Base-by-base conservation (phyloP, 768 basidiomycete species). In the Psilocybe cubensis region DNA sequence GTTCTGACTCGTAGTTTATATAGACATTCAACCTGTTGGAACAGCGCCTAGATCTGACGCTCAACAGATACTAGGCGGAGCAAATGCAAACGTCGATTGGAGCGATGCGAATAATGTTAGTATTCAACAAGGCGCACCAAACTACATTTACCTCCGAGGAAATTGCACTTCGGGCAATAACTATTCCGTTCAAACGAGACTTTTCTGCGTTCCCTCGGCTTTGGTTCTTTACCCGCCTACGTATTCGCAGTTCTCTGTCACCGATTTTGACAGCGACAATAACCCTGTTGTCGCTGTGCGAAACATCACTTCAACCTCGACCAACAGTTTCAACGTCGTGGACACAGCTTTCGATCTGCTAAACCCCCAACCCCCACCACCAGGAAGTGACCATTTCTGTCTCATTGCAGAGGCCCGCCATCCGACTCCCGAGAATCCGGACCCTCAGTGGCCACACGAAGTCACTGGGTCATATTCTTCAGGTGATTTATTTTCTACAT, bases 301-400 rank as follows among this genome's bases (percentile, higher is more conserved):
- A 6, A 48, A 25, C 28, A 48, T 48, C 27, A 48, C 28, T 8
- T 29, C 46, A 4, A 18, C 46, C 1, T 14, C 12, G n/a, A n/a
- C 46, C 46, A 48, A 48, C n/a, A 48, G 46, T 28, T 48, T 48
- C 27, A 48, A 48, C n/a, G 46, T 48, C 8, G 28, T 29, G n/a
- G 28, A 48, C 4, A 28, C n/a, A n/a, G 14, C 46, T 4, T 48
- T 48, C 18, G n/a, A 48, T 48, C 46, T 48, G 17, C 27, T 48
- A n/a, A 33, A 48, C 17, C 46, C 46, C 4, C 14, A 1, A n/a
- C 28, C 46, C 14, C 27, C 27, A 3, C 27, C 46, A 9, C 0
- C 2, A n/a, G 46, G 46, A 2, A 48, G 46, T 17, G 46, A 48
- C 46, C 46, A 48, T 48, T 48, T 29, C 17, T 48, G 46, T 28